These are phyloP conservation scores for Physocladia obscura DNA, from an alignment of 192 early-diverging fungal genomes.

Conservation along the genomic window DNA sequence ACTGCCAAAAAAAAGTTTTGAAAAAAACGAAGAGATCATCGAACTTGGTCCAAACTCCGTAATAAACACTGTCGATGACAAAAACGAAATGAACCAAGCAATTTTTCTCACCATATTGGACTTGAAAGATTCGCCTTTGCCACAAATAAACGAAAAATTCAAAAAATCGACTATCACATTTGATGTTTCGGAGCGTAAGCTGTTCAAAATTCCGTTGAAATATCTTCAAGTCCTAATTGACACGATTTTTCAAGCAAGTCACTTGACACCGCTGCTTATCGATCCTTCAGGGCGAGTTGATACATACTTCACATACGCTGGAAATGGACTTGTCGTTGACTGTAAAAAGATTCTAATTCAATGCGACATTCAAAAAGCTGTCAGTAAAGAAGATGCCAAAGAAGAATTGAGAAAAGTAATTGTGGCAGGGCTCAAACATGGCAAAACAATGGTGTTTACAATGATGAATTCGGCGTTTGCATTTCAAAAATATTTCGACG, in stretches of 20 bases:
- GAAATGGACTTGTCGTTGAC: conserved; percentile 31
- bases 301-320: conserved; percentile 38
- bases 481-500: conserved; percentile 34
- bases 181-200: conserved; percentile 9
- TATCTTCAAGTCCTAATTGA: conserved; percentile 25
- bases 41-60: conserved; percentile 3
- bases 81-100: neutral
- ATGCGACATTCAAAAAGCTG: conserved; percentile 31
- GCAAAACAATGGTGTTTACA: conserved; percentile 33
- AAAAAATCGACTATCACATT: neutral
- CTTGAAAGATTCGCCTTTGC: neutral
- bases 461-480: conserved; percentile 37
- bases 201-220: conserved; percentile 3
- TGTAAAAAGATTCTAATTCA: conserved; percentile 38
- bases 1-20: neutral
- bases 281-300: conserved; percentile 39
- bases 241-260: conserved; percentile 23
- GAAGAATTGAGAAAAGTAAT: conserved; percentile 27
- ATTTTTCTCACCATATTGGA: neutral
- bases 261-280: conserved; percentile 43
- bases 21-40: conserved; percentile 7
- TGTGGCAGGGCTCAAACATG: conserved; percentile 36
- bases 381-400: conserved; percentile 22
- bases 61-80: neutral
- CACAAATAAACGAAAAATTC: neutral